These are phyloP conservation scores for Candida morakotiae DNA, from an alignment of 805 yeast species.

Conservation along the genomic window DNA sequence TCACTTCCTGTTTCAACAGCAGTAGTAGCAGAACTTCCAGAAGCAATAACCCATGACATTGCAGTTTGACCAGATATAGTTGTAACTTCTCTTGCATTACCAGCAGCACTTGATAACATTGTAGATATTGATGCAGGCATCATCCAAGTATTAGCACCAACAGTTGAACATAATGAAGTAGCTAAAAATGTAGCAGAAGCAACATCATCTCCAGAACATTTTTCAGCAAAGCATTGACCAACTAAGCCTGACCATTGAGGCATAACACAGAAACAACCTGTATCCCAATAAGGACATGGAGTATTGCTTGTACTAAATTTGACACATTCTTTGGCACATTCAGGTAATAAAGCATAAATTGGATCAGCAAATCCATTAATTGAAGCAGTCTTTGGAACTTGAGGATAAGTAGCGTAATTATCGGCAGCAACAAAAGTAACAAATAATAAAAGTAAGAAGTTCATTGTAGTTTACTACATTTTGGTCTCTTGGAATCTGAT, in stretches of 20 bases:
- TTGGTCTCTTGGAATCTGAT: constrained; percentile 9
- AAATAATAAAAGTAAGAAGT: constrained; percentile 1
- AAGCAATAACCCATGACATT: constrained; percentile 8
- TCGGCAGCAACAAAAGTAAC: constrained; percentile 4
- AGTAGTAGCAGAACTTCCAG: constrained; percentile 8
- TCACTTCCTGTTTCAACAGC: not conserved
- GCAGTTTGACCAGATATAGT: constrained; percentile 12
- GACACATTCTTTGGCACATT: constrained; percentile 39
- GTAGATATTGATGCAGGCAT: constrained; percentile 12
- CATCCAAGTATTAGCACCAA: constrained; percentile 31
- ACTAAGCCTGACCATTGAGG: constrained; percentile 28
- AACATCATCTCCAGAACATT: constrained; percentile 31
- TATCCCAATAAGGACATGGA: constrained; percentile 44
- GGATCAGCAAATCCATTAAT: constrained; percentile 34
- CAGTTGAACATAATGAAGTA: constrained; percentile 17
- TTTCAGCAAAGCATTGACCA: constrained; percentile 34
- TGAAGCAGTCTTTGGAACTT: constrained; percentile 43
- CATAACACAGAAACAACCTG: constrained; percentile 45
- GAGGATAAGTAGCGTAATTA: constrained; percentile 21
- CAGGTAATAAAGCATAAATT: constrained; percentile 28
- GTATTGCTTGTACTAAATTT: constrained; percentile 31
- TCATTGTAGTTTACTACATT: constrained; percentile 15
- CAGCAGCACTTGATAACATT: constrained; percentile 19
- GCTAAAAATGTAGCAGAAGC: constrained; percentile 25
- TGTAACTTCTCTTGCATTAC: constrained; percentile 19